A percentile compares a stretch with the other conserved stretches of the same genome.
phyloP scores from a whole-genome alignment of 2,329 filamentous ascomycete genomes.

The Alternaria brassicicola region DNA sequence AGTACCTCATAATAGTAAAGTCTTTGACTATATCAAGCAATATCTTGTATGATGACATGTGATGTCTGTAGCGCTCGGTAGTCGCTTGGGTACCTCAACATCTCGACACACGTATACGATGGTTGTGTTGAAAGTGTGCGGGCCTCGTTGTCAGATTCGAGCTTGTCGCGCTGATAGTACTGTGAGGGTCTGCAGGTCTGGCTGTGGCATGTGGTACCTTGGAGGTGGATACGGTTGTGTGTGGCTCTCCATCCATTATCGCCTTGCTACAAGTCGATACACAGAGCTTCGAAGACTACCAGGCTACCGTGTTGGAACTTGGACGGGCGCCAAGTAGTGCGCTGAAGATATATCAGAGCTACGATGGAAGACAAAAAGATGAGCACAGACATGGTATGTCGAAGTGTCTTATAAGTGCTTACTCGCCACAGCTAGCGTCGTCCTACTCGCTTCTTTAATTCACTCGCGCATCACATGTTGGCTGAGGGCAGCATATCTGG shows the following conservation, averaged over 20 bases:
- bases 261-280: neutral
- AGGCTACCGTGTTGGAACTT: neutral
- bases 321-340: neutral
- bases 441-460: neutral
- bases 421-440: neutral
- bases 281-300: neutral
- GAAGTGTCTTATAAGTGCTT: neutral
- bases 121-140: neutral
- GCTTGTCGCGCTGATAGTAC: neutral
- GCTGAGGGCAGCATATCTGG: neutral
- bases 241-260: neutral
- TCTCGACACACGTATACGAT: neutral
- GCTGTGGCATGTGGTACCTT: neutral
- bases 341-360: neutral
- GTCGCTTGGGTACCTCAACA: neutral
- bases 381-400: neutral
- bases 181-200: neutral
- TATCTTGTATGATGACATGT: neutral
- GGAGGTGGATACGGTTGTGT: neutral
- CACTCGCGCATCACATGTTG: no score
- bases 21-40: neutral
- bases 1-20: slow-evolving; percentile 12
- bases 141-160: neutral
- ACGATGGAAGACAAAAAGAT: neutral
- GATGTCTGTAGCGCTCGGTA: neutral